A percentile compares a stretch with the other conserved stretches of the same genome.
These are phyloP conservation scores for Ogataea paradorogensis DNA, from an alignment of 805 yeast genomes.

Conservation along the genomic window DNA sequence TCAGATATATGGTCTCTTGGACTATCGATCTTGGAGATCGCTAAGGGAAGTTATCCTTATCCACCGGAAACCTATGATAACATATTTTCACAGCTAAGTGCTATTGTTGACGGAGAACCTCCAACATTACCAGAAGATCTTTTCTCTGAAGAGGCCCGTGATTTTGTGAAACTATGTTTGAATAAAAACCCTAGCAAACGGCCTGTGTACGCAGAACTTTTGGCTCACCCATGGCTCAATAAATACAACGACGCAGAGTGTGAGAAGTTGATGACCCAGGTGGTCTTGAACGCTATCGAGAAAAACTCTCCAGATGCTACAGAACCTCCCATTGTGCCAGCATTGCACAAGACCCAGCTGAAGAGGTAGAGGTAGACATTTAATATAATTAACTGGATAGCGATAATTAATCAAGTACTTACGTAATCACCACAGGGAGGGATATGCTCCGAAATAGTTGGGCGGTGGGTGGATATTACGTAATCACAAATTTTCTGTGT, in stretches of 20 bases:
- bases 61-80: slow-evolving; percentile 91
- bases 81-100: slow-evolving; percentile 88
- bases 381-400: not conserved
- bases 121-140: slow-evolving; percentile 65
- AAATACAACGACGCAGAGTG: slow-evolving; percentile 41
- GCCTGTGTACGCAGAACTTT: slow-evolving; percentile 73
- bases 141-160: slow-evolving; percentile 74
- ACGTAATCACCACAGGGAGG: slow-evolving; percentile 1
- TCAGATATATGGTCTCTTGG: slow-evolving; percentile 97
- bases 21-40: slow-evolving; percentile 78
- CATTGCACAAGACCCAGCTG: slow-evolving; percentile 23
- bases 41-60: slow-evolving; percentile 92
- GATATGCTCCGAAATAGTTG: too few species aligned
- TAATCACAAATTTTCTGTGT: not conserved
- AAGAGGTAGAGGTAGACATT: slow-evolving; percentile 10
- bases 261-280: slow-evolving; percentile 26
- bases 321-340: slow-evolving; percentile 18
- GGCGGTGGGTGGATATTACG: too few species aligned
- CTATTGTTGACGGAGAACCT: slow-evolving; percentile 94
- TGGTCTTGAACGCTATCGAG: slow-evolving; percentile 36
- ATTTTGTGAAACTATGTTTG: slow-evolving; percentile 74
- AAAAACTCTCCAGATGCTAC: slow-evolving; percentile 23
- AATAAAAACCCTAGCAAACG: slow-evolving; percentile 77
- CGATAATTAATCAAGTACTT: not conserved
- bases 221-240: slow-evolving; percentile 81